These are phyloP conservation scores for Syzygium jambos DNA, from an alignment of 345 rosid species.

Conservation along the genomic window DNA sequence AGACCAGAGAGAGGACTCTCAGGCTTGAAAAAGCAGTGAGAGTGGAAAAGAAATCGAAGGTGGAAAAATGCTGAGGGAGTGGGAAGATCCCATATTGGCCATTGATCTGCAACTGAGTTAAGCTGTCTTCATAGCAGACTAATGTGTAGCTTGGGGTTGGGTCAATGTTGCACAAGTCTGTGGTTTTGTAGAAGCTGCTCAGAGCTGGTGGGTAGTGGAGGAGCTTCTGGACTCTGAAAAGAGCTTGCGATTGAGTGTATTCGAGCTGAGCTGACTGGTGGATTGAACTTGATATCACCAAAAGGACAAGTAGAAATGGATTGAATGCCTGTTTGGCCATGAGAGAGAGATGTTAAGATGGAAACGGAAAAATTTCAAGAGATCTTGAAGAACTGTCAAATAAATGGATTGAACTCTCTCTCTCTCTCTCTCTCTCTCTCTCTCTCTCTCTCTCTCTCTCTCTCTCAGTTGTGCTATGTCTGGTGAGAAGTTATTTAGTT, in stretches of 20 bases:
- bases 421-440: neutral
- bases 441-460: neutral
- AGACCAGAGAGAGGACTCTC: slow-evolving; percentile 52
- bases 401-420: neutral
- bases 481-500: neutral
- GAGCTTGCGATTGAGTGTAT: slow-evolving; percentile 23
- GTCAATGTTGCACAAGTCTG: slow-evolving; percentile 35
- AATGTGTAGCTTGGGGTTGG: slow-evolving; percentile 34
- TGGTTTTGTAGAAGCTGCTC: slow-evolving; percentile 10
- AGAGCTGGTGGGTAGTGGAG: slow-evolving; percentile 27
- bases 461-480: neutral
- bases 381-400: neutral
- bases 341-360: neutral
- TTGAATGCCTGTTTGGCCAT: slow-evolving; percentile 22
- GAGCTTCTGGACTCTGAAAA: slow-evolving; percentile 27
- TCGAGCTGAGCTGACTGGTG: slow-evolving; percentile 32
- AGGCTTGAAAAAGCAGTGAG: slow-evolving; percentile 27
- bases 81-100: slow-evolving; percentile 23
- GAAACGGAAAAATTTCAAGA: neutral
- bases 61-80: slow-evolving; percentile 21
- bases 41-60: slow-evolving; percentile 20
- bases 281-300: neutral
- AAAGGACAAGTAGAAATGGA: slow-evolving; percentile 5
- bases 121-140: slow-evolving; percentile 38
- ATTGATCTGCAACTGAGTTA: slow-evolving; percentile 50